A percentile compares a stretch with the other conserved stretches of the same genome.
These are phyloP conservation scores for Astraeus odoratus DNA, from an alignment of 768 basidiomycete species.

Conservation along the genomic window DNA sequence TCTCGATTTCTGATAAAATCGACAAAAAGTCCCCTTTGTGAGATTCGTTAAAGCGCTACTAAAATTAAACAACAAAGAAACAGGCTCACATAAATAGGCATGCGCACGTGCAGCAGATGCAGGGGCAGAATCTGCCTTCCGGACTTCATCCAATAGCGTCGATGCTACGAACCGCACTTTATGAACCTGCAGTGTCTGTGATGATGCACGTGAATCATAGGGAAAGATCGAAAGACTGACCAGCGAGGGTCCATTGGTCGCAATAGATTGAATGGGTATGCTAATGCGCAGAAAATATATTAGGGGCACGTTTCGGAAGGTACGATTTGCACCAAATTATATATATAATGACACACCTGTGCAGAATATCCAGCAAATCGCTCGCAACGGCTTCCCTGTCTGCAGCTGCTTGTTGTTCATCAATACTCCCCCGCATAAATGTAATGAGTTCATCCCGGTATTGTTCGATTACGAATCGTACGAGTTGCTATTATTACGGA, in stretches of 20 bases:
- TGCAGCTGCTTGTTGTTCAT: constrained; percentile 60
- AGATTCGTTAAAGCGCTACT: constrained; percentile 3
- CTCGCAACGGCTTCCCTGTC: constrained; percentile 81
- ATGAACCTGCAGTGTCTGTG: constrained; percentile 54
- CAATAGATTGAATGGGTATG: constrained; percentile 91
- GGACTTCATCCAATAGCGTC: constrained; percentile 77
- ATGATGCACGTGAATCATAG: not conserved
- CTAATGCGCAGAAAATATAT: constrained; percentile 29
- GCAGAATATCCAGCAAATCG: constrained; percentile 79
- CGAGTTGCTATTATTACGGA: constrained; percentile 61
- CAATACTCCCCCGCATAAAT: constrained; percentile 56
- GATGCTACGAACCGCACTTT: constrained; percentile 94
- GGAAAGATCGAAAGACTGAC: constrained; percentile 27
- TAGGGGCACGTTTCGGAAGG: constrained; percentile 6
- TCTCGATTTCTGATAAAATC: constrained; percentile 86
- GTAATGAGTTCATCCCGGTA: constrained; percentile 81
- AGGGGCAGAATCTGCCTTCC: constrained; percentile 73
- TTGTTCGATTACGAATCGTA: constrained; percentile 87
- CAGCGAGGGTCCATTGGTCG: constrained; percentile 79
- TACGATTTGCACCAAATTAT: no score
- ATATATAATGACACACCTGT: no score
- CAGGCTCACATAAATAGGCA: constrained; percentile 69
- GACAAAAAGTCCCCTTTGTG: constrained; percentile 82
- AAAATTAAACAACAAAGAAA: not conserved
- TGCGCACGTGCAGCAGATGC: constrained; percentile 80